A percentile compares a stretch with the other conserved stretches of the same genome.
These are phyloP conservation scores for Neurospora tetrasperma DNA, from an alignment of 495 filamentous ascomycete genomes.

Conservation along the genomic window DNA sequence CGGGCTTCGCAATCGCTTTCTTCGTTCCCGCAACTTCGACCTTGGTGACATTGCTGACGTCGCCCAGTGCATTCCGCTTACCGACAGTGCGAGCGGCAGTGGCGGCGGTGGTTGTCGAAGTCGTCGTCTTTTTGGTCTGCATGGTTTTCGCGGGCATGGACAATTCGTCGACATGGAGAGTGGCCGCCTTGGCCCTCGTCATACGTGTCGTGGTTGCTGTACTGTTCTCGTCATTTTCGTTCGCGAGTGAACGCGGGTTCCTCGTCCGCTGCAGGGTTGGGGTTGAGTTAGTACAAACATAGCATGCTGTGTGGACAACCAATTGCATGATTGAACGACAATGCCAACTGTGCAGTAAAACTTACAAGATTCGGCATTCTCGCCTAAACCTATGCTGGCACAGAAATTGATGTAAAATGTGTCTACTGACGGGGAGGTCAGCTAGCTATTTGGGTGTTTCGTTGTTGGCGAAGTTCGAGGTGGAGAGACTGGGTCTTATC, in stretches of 20 bases:
- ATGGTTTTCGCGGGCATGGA: conserved; percentile 54
- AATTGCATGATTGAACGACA: neutral
- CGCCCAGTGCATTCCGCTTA: conserved; percentile 71
- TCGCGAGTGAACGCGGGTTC: conserved; percentile 52
- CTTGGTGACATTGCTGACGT: conserved; percentile 93
- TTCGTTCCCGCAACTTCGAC: conserved; percentile 57
- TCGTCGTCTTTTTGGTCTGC: conserved; percentile 55
- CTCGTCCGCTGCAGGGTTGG: conserved; percentile 10
- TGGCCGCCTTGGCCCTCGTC: conserved; percentile 86
- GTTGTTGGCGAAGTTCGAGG: neutral
- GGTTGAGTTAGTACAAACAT: neutral
- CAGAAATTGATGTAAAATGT: conserved; percentile 5
- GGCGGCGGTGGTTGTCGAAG: conserved; percentile 22
- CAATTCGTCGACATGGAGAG: conserved; percentile 48
- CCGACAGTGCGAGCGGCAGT: conserved; percentile 41
- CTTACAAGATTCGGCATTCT: neutral
- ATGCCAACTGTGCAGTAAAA: neutral
- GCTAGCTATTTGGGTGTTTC: neutral
- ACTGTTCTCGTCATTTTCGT: conserved; percentile 91
- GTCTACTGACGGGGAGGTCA: neutral
- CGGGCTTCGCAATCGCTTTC: conserved; percentile 54
- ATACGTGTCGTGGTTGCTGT: conserved; percentile 56
- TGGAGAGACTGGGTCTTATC: neutral
- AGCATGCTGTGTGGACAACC: neutral
- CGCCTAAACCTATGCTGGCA: conserved; percentile 17